These are phyloP conservation scores for Periconia digitata DNA, from an alignment of 2,329 filamentous ascomycete species.

Conservation along the genomic window DNA sequence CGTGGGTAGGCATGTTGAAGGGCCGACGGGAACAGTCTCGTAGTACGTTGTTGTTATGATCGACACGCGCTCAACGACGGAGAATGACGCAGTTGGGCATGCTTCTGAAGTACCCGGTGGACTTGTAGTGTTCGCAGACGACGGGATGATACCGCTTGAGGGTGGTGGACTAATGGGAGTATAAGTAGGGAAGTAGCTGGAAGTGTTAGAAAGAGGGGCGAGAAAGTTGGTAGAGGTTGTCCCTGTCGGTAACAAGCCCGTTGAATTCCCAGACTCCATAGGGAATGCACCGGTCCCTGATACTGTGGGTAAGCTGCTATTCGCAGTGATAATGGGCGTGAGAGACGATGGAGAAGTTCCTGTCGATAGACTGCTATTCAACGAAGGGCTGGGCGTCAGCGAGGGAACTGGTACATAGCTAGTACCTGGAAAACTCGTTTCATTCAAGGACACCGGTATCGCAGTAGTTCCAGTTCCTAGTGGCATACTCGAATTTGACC, in stretches of 20 bases:
- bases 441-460: constrained; percentile 7
- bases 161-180: not conserved
- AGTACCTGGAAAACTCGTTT: constrained; percentile 1
- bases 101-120: not conserved
- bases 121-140: not conserved
- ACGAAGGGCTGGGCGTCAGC: not conserved
- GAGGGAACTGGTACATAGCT: not conserved
- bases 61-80: not conserved
- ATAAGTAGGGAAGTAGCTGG: not conserved
- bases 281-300: not conserved
- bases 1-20: constrained; percentile 8
- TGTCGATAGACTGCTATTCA: not conserved
- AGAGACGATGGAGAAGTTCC: not conserved
- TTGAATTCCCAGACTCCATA: not conserved
- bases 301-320: not conserved
- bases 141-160: constrained; percentile 2
- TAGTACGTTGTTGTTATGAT: constrained; percentile 8
- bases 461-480: not conserved
- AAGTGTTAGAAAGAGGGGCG: not conserved
- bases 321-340: not conserved
- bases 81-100: constrained; percentile 3
- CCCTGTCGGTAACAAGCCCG: not conserved
- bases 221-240: not conserved
- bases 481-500: not conserved
- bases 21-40: constrained; percentile 3